These are phyloP conservation scores for Sapria himalayana DNA, from an alignment of 345 rosid species.

Conservation along the genomic window DNA sequence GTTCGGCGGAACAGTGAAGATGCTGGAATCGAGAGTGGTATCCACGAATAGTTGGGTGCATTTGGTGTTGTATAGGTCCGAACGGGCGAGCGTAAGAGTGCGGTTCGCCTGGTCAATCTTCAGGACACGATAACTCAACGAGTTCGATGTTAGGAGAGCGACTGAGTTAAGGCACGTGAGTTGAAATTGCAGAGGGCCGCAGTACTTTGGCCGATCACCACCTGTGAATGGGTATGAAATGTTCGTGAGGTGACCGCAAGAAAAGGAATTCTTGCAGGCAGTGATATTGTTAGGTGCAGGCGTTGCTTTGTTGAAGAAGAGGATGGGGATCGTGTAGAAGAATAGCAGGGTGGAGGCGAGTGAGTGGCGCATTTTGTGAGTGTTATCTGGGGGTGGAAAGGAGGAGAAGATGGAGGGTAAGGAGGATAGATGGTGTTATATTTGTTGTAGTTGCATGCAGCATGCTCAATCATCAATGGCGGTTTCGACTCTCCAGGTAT, in stretches of 20 bases:
- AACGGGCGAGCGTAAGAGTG: constrained; percentile 10
- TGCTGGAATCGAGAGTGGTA: constrained; percentile 11
- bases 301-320: too few relatives aligned
- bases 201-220: constrained; percentile 21
- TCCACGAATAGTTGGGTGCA: constrained; percentile 9
- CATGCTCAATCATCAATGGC: too few relatives aligned
- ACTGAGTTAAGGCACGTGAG: constrained; percentile 11
- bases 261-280: constrained; percentile 13
- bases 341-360: too few relatives aligned
- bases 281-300: too few relatives aligned
- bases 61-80: constrained; percentile 11
- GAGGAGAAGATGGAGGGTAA: too few relatives aligned
- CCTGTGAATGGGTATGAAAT: constrained; percentile 28
- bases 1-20: constrained; percentile 5
- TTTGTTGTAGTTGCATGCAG: too few relatives aligned
- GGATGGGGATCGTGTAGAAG: too few relatives aligned
- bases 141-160: constrained; percentile 6
- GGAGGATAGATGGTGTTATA: too few relatives aligned
- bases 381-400: too few relatives aligned
- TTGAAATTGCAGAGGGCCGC: constrained; percentile 21
- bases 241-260: constrained; percentile 15
- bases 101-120: constrained; percentile 10
- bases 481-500: too few relatives aligned
- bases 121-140: constrained; percentile 11
- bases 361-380: too few relatives aligned